phyloP scores from a whole-genome alignment of 805 yeast genomes.

The Wickerhamiella cacticola region DNA sequence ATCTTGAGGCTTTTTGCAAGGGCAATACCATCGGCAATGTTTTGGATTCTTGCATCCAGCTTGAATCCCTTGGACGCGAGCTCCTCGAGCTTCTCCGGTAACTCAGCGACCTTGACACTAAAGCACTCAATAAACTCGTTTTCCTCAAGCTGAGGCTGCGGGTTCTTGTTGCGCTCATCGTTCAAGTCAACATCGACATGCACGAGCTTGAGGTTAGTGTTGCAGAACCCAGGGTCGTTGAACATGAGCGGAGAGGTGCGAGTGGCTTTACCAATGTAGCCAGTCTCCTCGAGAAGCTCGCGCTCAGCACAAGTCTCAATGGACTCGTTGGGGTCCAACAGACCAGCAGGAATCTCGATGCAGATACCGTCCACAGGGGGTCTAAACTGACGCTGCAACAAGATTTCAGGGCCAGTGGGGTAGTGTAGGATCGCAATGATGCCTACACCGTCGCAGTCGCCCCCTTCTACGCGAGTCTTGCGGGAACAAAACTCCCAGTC shows the following conservation, averaged over 20 bases:
- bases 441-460: constrained; percentile 81
- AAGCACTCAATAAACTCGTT: constrained; percentile 89
- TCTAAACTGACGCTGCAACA: constrained; percentile 80
- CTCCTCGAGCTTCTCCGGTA: constrained; percentile 43
- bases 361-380: constrained; percentile 86
- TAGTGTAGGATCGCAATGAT: constrained; percentile 59
- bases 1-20: constrained; percentile 33
- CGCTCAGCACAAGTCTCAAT: constrained; percentile 72
- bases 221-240: constrained; percentile 82
- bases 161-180: constrained; percentile 53
- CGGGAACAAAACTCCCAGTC: constrained; percentile 90
- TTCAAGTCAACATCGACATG: constrained; percentile 63
- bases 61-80: constrained; percentile 55
- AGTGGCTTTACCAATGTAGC: constrained; percentile 59
- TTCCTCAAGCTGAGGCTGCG: constrained; percentile 69
- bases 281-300: constrained; percentile 86
- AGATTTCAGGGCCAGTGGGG: constrained; percentile 39
- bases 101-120: constrained; percentile 42
- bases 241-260: constrained; percentile 39
- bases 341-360: constrained; percentile 91
- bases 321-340: constrained; percentile 73
- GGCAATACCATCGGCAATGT: constrained; percentile 69
- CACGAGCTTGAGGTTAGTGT: constrained; percentile 73
- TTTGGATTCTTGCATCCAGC: constrained; percentile 79
- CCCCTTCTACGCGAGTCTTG: constrained; percentile 51